phyloP scores from a whole-genome alignment of 2,329 filamentous ascomycete species.

The Ophiostoma fasciatum region DNA sequence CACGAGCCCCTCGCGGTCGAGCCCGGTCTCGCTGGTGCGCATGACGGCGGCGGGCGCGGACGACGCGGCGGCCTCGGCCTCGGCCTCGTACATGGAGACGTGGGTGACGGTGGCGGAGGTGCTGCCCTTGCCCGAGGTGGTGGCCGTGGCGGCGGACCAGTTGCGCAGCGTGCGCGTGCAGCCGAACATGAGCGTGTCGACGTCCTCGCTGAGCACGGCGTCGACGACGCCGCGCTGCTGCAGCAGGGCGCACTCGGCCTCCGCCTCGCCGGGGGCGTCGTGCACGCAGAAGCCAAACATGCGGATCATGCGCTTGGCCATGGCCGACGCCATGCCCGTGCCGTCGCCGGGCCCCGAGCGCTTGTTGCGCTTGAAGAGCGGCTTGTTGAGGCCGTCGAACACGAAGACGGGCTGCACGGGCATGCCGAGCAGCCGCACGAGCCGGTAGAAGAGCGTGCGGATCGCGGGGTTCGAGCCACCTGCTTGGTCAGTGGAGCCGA shows the following conservation, averaged over 20 bases:
- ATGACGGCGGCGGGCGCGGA: conserved; percentile 1
- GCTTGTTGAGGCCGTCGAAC: conserved; percentile 34
- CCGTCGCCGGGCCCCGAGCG: conserved; percentile 49
- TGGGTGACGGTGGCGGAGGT: conserved; percentile 87
- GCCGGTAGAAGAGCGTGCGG: conserved; percentile 82
- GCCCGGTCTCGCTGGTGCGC: conserved; percentile 29
- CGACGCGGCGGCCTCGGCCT: conserved; percentile 10
- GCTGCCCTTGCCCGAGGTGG: conserved; percentile 46
- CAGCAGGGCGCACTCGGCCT: conserved; percentile 84
- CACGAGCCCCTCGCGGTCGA: conserved; percentile 83
- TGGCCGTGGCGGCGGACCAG: conserved; percentile 53
- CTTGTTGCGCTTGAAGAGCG: conserved; percentile 79
- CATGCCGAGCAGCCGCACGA: conserved; percentile 40
- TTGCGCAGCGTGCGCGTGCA: conserved; percentile 65
- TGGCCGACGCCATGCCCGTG: conserved; percentile 51
- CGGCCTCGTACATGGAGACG: conserved; percentile 59
- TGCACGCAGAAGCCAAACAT: conserved; percentile 76
- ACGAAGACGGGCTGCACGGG: conserved; percentile 38
- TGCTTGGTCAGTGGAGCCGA: conserved; percentile 13
- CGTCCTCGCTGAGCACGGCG: conserved; percentile 88
- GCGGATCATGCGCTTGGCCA: conserved; percentile 70
- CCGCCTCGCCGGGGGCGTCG: conserved; percentile 84
- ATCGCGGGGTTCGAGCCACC: conserved; percentile 82
- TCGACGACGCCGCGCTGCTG: conserved; percentile 76
- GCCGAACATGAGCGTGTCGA: conserved; percentile 96